A percentile compares a stretch with the other conserved stretches of the same genome.
Conservation (phyloP, 768 basidiomycete genomes). For the Sistotremastrum niveocremeum region DNA sequence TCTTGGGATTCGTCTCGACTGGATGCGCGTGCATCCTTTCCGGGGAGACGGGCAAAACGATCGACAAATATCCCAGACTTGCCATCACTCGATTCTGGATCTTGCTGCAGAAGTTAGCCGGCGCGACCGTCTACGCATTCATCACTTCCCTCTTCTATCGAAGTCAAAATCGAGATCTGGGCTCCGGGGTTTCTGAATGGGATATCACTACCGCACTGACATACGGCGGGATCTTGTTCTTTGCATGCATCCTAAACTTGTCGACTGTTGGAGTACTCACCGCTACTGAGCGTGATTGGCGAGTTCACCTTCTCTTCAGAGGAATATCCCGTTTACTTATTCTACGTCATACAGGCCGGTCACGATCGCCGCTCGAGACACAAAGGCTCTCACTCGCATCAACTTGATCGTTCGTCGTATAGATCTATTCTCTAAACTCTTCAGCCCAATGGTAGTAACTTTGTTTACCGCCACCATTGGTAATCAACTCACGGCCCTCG, state of each 20-base stretch:
- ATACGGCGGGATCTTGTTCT: constrained; percentile 21
- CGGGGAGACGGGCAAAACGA: constrained; percentile 26
- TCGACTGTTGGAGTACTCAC: constrained; percentile 29
- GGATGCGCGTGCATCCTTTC: constrained; percentile 26
- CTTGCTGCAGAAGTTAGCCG: constrained; percentile 25
- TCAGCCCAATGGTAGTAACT: constrained; percentile 38
- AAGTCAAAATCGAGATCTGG: constrained; percentile 4
- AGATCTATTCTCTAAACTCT: constrained; percentile 35
- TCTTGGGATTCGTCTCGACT: constrained; percentile 33
- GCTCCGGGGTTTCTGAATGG: constrained; percentile 3
- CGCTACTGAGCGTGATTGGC: constrained; percentile 38
- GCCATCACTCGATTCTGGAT: constrained; percentile 26
- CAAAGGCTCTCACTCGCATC: constrained; percentile 6
- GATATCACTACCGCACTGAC: constrained; percentile 14
- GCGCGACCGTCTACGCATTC: constrained; percentile 19
- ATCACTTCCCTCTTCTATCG: constrained; percentile 18
- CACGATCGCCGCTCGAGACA: constrained; percentile 7
- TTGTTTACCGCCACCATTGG: constrained; percentile 24
- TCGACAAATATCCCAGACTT: constrained; percentile 26
- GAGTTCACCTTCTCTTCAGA: constrained; percentile 25
- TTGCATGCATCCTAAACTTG: constrained; percentile 23
- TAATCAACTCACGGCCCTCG: constrained; percentile 20
- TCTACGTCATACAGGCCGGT: constrained; percentile 28
- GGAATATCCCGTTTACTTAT: constrained; percentile 22
- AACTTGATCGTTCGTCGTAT: constrained; percentile 12